A percentile compares a stretch with the other conserved stretches of the same genome.
Conservation (phyloP, 495 filamentous ascomycete species). For the Tuber brumale region DNA sequence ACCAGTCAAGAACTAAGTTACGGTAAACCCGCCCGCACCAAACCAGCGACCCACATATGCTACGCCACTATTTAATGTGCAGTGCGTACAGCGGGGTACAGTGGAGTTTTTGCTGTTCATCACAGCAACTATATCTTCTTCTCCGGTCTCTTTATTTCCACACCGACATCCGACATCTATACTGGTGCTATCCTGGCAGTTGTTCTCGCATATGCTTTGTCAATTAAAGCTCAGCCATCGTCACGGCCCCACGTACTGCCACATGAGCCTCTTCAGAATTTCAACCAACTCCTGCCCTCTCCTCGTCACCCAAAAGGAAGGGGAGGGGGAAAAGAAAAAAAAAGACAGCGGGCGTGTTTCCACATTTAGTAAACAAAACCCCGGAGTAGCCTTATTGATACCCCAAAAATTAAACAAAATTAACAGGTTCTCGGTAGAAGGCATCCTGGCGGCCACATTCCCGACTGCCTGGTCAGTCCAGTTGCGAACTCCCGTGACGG, state of each 20-base stretch:
- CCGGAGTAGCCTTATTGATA: neutral
- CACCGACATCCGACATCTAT: neutral
- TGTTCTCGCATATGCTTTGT: neutral
- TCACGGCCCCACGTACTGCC: neutral
- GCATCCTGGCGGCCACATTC: neutral
- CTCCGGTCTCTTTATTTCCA: neutral
- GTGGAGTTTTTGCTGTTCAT: neutral
- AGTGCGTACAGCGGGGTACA: neutral
- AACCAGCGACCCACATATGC: neutral
- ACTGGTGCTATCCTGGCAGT: neutral
- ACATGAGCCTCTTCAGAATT: neutral
- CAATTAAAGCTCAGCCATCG: neutral
- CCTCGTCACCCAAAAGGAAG: neutral
- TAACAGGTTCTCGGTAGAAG: neutral
- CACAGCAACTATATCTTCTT: neutral
- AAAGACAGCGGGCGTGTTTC: neutral
- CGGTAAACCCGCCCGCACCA: neutral
- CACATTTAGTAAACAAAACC: neutral
- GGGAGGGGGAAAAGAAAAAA: neutral
- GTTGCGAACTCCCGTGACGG: neutral
- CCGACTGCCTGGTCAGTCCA: neutral
- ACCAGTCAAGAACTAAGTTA: neutral
- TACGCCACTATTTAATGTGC: neutral
- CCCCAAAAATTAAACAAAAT: neutral
- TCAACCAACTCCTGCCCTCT: neutral